Evolutionary conservation across 495 filamentous ascomycete species (phyloP).

Genomic region (Hypoxylon intermedium): DNA sequence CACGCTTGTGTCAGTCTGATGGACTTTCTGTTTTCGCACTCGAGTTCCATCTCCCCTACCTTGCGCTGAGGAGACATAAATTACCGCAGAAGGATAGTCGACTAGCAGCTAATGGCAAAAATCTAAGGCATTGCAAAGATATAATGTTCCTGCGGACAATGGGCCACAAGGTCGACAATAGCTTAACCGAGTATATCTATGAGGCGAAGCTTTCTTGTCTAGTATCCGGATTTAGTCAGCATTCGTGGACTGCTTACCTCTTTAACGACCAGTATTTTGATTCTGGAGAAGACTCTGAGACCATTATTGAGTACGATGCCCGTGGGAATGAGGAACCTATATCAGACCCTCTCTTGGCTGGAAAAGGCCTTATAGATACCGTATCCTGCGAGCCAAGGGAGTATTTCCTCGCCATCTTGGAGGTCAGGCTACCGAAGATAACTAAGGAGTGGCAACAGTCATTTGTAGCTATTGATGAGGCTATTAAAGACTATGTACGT

Average conservation of each 20-base stretch:
- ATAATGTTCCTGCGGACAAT: conserved; percentile 17
- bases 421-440: background rate
- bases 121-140: conserved; percentile 4
- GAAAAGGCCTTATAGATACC: background rate
- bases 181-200: conserved; percentile 12
- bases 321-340: background rate
- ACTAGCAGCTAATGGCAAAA: background rate
- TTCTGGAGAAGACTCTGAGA: background rate
- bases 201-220: conserved; percentile 7
- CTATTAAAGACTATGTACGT: conserved; percentile 5
- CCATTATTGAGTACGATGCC: background rate
- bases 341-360: conserved; percentile 10
- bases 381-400: conserved; percentile 1
- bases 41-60: conserved; percentile 16
- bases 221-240: conserved; percentile 1
- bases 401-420: conserved; percentile 5
- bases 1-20: background rate
- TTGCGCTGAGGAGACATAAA: conserved; percentile 8
- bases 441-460: conserved; percentile 9
- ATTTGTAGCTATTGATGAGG: background rate
- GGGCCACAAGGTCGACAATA: conserved; percentile 7
- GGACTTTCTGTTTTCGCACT: background rate
- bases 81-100: background rate
- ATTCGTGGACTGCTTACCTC: conserved; percentile 12
- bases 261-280: conserved; percentile 19